phyloP scores from a whole-genome alignment of 495 filamentous ascomycete genomes.

The Annulohypoxylon moriforme region DNA sequence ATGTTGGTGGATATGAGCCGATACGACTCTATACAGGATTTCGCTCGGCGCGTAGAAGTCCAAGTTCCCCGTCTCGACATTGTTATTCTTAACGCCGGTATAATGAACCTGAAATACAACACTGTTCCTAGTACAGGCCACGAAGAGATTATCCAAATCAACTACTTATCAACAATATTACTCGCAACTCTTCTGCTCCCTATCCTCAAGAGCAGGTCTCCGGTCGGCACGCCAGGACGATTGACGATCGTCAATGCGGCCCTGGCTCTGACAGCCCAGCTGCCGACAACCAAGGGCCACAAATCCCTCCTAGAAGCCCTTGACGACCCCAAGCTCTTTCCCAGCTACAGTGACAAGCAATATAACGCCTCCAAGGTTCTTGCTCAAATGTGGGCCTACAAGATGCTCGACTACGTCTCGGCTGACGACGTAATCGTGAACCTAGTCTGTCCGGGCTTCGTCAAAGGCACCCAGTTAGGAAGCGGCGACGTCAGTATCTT shows the following conservation, averaged over 20 bases:
- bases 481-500: constrained; percentile 44
- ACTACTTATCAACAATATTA: constrained; percentile 62
- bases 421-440: constrained; percentile 62
- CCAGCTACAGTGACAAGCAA: constrained; percentile 36
- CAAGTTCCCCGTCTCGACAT: constrained; percentile 59
- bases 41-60: constrained; percentile 52
- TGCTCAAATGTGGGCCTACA: constrained; percentile 55
- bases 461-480: constrained; percentile 57
- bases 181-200: constrained; percentile 64
- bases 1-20: constrained; percentile 64
- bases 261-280: constrained; percentile 48
- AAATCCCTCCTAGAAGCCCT: constrained; percentile 56
- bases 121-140: constrained; percentile 56
- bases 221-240: constrained; percentile 45
- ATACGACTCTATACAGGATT: constrained; percentile 59
- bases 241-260: constrained; percentile 57
- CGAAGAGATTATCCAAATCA: constrained; percentile 59
- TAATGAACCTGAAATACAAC: constrained; percentile 49
- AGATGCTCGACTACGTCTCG: constrained; percentile 55
- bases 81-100: constrained; percentile 65
- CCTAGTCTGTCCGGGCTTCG: constrained; percentile 58
- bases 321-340: constrained; percentile 54
- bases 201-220: constrained; percentile 54
- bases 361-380: constrained; percentile 60
- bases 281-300: constrained; percentile 44